These are phyloP conservation scores for Fraxinus cuspidata DNA, from an alignment of 257 asterid genomes.

Conservation along the genomic window DNA sequence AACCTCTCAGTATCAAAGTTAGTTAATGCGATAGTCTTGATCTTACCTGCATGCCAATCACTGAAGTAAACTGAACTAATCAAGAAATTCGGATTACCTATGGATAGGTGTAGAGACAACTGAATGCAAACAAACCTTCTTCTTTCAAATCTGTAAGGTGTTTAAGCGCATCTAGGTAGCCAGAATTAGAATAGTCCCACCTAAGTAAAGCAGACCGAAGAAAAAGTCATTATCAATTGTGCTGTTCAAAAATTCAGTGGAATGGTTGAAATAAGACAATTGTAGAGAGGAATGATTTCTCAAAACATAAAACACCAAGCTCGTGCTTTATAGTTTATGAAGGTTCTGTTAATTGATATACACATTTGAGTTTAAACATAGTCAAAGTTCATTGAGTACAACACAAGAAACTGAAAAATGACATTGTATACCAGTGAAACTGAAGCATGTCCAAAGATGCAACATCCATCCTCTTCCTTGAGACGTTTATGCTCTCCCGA, in stretches of 20 bases:
- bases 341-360: neutral
- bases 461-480: constrained; percentile 94
- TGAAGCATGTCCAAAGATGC: constrained; percentile 94
- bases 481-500: constrained; percentile 70
- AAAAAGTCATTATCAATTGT: constrained; percentile 12
- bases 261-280: neutral
- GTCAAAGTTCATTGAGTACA: neutral
- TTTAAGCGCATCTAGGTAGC: constrained; percentile 94
- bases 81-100: constrained; percentile 26
- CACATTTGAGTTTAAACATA: neutral
- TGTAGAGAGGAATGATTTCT: neutral
- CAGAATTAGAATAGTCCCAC: constrained; percentile 95
- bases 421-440: constrained; percentile 75
- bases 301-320: no score
- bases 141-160: constrained; percentile 96
- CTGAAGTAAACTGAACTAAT: constrained; percentile 38
- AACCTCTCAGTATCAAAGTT: constrained; percentile 93
- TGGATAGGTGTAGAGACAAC: constrained; percentile 13
- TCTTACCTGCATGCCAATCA: constrained; percentile 69
- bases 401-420: constrained; percentile 13
- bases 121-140: constrained; percentile 60
- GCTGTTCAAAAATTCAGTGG: neutral
- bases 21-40: constrained; percentile 94
- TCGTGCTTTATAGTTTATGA: neutral
- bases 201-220: constrained; percentile 45